phyloP scores from a whole-genome alignment of 768 basidiomycete species.

The Mycena vitilis region DNA sequence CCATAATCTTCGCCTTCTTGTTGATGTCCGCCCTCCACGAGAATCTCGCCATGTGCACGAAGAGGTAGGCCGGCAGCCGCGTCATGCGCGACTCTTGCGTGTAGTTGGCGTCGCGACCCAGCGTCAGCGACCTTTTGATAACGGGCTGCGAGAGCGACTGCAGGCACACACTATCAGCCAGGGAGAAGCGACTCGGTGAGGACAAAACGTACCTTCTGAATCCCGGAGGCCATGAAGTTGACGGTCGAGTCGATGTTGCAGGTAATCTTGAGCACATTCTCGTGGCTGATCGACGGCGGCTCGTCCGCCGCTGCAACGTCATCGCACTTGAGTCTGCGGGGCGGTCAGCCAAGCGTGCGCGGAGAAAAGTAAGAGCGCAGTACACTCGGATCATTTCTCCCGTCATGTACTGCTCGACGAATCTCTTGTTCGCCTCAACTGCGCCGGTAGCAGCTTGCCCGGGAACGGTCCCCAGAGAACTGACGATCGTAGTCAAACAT shows the following conservation, averaged over 20 bases:
- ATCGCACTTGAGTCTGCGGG: conserved; percentile 75
- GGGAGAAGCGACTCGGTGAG: conserved; percentile 9
- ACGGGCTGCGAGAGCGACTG: conserved; percentile 90
- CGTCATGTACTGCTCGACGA: conserved; percentile 85
- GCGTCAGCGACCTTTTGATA: conserved; percentile 83
- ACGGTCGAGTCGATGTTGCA: conserved; percentile 92
- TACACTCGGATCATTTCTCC: conserved; percentile 82
- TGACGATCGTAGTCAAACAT: conserved; percentile 83
- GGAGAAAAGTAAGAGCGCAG: conserved; percentile 30
- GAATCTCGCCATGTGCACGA: conserved; percentile 96
- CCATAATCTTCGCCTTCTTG: conserved; percentile 98
- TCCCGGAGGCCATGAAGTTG: conserved; percentile 90
- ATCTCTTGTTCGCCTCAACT: conserved; percentile 58
- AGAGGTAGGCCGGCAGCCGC: conserved; percentile 85
- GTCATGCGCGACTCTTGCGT: conserved; percentile 83
- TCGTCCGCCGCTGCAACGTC: conserved; percentile 81
- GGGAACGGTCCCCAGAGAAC: conserved; percentile 79
- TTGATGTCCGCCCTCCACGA: conserved; percentile 91
- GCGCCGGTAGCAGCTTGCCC: conserved; percentile 44
- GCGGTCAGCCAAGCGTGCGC: conserved; percentile 9
- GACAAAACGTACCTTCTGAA: conserved; percentile 71
- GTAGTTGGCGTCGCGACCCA: conserved; percentile 87
- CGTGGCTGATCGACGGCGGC: conserved; percentile 66
- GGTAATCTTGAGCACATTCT: conserved; percentile 88
- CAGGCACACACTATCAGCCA: not conserved